Evolutionary conservation across 768 basidiomycete species (phyloP), one percentile per base, ranked within the genome.

Genomic region (Pleurotus citrinopileatus): DNA sequence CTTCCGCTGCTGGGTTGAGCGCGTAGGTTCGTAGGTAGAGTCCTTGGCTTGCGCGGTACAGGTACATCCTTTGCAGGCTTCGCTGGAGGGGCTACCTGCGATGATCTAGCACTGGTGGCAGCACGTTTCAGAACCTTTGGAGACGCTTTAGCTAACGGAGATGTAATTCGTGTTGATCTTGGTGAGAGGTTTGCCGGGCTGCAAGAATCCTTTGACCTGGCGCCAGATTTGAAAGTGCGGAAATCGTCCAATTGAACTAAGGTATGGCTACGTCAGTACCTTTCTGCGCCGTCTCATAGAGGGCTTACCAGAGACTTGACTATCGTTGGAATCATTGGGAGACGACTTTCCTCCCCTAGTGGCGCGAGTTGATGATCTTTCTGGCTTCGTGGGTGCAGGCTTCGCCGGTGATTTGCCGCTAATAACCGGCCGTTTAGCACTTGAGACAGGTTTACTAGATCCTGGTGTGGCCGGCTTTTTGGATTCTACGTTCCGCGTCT

Each of bases 271-370:
- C 3, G 19, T 40, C 2, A 40, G 17, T 19, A 40, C 17, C 5
- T 9, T 7, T 19, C 2, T n/a, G 7, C 17, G 15, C 1, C 8
- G 1, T 12, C 3, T 34, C 32, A 34, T 3, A 2, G 38, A 19
- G 19, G 17, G 7, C 38, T 36, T 12, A 51, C 48, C 48, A 51
- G 48, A 51, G 20, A 51, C 32, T 37, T 51, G 48, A 23, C 48
- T 51, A 37, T 44, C 26, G 43, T 44, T 27, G 25, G 20, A 23
- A 26, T 36, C 48, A 17, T 51, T 51, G 77, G 0, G 75, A 74
- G 38, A 77, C 62, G 0, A 7, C 19, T 40, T 40, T 47, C 5
- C 20, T 25, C 29, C 36, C 55, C 28, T 56, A 55, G 28, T 61
- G 58, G 8, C 28, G 44, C 57, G 23, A 42, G 52, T 36, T 55